phyloP scores from a whole-genome alignment of 2,329 filamentous ascomycete species.

The Chrysosporium keratinophilum region DNA sequence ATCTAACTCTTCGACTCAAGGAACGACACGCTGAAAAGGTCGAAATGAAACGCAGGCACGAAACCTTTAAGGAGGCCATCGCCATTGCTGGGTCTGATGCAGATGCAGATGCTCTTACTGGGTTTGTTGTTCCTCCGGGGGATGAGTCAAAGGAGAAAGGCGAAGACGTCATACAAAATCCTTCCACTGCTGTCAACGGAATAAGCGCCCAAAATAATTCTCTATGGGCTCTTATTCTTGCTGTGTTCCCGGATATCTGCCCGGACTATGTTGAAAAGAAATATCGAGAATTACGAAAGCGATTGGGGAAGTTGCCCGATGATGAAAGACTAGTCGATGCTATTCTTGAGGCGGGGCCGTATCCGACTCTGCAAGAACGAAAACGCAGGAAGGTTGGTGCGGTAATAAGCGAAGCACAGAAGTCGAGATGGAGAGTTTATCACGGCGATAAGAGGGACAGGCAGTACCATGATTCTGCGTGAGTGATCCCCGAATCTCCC shows the following conservation, averaged over 20 bases:
- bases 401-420: conserved; percentile 21
- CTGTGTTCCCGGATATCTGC: conserved; percentile 41
- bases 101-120: background rate
- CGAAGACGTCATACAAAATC: no score
- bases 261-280: conserved; percentile 32
- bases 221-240: conserved; percentile 28
- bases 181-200: background rate
- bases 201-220: background rate
- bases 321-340: conserved; percentile 33
- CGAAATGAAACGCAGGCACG: conserved; percentile 8
- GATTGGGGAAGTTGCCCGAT: background rate
- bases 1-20: conserved; percentile 2
- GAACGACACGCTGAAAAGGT: background rate
- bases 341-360: conserved; percentile 31
- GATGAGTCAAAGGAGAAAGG: background rate
- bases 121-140: no score
- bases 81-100: background rate
- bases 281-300: conserved; percentile 20
- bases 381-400: conserved; percentile 33
- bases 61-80: background rate
- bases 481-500: conserved; percentile 13
- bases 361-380: conserved; percentile 35
- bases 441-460: conserved; percentile 22
- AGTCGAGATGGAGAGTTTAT: conserved; percentile 10
- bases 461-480: conserved; percentile 20